Base-by-base conservation (phyloP, 176 grass and related monocot genomes). In the Cocos nucifera region DNA sequence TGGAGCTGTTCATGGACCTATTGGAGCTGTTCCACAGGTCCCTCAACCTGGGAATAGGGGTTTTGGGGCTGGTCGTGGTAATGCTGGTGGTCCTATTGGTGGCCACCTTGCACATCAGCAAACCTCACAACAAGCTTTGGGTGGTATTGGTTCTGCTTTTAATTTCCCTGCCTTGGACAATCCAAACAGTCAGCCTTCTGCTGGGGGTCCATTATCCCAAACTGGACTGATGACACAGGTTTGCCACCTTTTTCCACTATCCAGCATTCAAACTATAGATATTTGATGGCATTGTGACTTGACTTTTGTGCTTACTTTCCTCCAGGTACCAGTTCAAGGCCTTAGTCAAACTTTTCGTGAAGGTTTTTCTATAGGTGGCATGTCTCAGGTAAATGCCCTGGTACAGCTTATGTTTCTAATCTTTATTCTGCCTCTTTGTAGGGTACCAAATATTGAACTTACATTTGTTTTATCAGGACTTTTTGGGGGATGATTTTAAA, bases 181-280 rank as follows among this genome's bases (percentile, higher is more conserved):
- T 70, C 79, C 81, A 5, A 92, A 49, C 57, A 93, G 88, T 69
- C 94, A 99, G 57, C 88, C 94, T 50, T 89, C 94, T 72, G 86
- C 65, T 79, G 84, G 84, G 62, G 81, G 73, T 57, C 77, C 75
- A 67, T 67, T 88, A 54, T 93, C 94, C 22, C 85, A 99, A 76
- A 72, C 85, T 81, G 87, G 88, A 76, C 80, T 99, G 39, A 89
- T 99, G 87, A 89, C 94, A 71, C 94, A 99, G 94, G 94, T 98
- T 80, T 54, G 59, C 5, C 5, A 30, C 28, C 28, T 30, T 30
- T 30, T 30, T 30, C 5, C 28, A 30, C 5, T 30, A 30, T 30
- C 26, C 26, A 27, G 26, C 5, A 30, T 30, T 6, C 28, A 30
- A 30, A 30, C 5, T 30, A 30, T 30, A 30, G 28, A 30, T 30